These are phyloP conservation scores for Melocanna baccifera DNA, from an alignment of 176 grass and related monocot genomes.

Conservation along the genomic window DNA sequence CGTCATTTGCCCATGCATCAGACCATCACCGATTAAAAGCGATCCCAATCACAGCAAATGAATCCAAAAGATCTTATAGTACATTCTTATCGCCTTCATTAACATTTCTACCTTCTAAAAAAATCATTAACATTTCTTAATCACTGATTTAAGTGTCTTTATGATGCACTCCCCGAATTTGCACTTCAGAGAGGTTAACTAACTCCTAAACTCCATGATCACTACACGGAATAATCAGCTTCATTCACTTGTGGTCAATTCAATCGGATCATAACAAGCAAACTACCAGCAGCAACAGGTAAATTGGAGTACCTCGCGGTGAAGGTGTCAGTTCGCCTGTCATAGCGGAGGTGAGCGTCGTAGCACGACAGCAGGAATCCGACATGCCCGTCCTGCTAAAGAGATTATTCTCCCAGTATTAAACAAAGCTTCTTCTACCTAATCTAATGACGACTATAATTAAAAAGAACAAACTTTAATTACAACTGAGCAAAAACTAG, in stretches of 20 bases:
- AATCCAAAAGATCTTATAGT: background rate
- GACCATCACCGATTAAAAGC: background rate
- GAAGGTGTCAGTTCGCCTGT: slow-evolving; percentile 70
- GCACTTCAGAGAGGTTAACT: background rate
- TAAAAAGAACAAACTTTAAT: slow-evolving; percentile 17
- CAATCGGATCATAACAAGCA: background rate
- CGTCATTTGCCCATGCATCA: background rate
- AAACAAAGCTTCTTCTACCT: background rate
- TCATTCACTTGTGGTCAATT: background rate
- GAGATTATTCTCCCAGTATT: background rate
- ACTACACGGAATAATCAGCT: background rate
- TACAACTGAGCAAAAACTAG: background rate
- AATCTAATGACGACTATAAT: background rate
- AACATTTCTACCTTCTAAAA: background rate
- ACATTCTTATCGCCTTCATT: background rate
- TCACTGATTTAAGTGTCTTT: background rate
- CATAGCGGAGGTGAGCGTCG: slow-evolving; percentile 80
- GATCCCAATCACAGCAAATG: background rate
- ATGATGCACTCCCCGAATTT: slow-evolving; percentile 21
- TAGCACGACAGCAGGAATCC: slow-evolving; percentile 86
- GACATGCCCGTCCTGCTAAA: slow-evolving; percentile 75
- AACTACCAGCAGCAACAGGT: background rate
- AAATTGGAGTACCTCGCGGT: slow-evolving; percentile 60
- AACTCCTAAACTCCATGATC: background rate
- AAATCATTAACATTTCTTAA: background rate